Percentiles rank a stretch among this genome's conserved stretches.
phyloP scores from a whole-genome alignment of 345 rosid genomes.

The Moricandia moricandioides region DNA sequence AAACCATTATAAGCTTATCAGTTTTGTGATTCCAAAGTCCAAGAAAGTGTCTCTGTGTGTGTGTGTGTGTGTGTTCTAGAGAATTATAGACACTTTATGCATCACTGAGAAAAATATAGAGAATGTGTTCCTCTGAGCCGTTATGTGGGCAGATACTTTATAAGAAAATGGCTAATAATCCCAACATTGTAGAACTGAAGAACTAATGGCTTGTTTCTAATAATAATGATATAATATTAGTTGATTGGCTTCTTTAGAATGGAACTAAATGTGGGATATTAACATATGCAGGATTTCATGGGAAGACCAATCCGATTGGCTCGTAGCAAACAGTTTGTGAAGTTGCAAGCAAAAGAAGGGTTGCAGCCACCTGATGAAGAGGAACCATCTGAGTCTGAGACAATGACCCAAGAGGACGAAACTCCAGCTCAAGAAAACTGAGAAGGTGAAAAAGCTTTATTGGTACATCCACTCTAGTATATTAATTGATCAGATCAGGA shows the following conservation, averaged over 20 bases:
- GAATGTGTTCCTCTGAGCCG: conserved; percentile 5
- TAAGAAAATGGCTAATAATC: conserved; percentile 3
- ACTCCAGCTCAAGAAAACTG: conserved; percentile 29
- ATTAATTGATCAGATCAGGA: not conserved
- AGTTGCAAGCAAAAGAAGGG: conserved; percentile 45
- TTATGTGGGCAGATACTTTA: not conserved
- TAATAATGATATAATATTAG: not conserved
- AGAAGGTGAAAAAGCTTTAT: not conserved
- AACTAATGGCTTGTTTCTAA: not conserved
- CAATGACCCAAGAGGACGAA: conserved; percentile 33
- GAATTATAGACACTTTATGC: not conserved
- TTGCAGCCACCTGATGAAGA: conserved; percentile 41
- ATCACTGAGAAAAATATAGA: not conserved
- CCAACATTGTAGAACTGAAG: conserved; percentile 2
- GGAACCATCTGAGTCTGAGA: conserved; percentile 37
- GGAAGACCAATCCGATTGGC: conserved; percentile 71
- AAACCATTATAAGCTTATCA: conserved; percentile 7
- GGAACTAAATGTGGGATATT: conserved; percentile 3
- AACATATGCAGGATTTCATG: conserved; percentile 48
- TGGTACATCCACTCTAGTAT: conserved; percentile 3
- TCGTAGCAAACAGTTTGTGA: conserved; percentile 72
- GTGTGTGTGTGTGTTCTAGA: not conserved
- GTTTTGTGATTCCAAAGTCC: not conserved
- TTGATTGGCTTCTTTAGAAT: not conserved
- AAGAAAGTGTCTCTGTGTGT: not conserved